These are phyloP conservation scores for Saccharomyces cerevisiae DNA, from an alignment of 805 yeast species.

Conservation along the genomic window DNA sequence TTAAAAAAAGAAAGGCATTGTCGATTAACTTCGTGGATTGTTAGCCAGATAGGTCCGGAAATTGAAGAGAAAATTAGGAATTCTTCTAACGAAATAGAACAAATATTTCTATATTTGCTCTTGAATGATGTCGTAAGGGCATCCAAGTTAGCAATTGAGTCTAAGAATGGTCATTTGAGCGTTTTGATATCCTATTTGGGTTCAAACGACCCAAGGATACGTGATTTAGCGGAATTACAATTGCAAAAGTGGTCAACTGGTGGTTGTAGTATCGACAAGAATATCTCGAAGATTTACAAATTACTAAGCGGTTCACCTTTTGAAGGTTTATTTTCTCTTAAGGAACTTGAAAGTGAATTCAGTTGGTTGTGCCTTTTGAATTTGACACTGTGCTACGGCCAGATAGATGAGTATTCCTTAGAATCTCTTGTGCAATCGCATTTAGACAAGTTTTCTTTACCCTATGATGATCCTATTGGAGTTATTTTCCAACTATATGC, in stretches of 20 bases:
- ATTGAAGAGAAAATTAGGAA: conserved; percentile 28
- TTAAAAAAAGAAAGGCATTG: conserved; percentile 35
- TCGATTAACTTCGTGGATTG: conserved; percentile 51
- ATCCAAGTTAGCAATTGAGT: conserved; percentile 46
- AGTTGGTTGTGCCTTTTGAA: conserved; percentile 63
- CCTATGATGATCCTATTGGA: conserved; percentile 5
- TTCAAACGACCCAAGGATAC: conserved; percentile 55
- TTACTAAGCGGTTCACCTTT: conserved; percentile 49
- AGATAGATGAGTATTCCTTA: conserved; percentile 32
- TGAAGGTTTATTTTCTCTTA: conserved; percentile 20
- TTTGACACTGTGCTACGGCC: conserved; percentile 56
- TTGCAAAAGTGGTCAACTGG: conserved; percentile 54
- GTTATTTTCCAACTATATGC: conserved; percentile 16
- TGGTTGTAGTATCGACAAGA: conserved; percentile 38
- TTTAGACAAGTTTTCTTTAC: conserved; percentile 9
- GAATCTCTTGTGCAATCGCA: conserved; percentile 27
- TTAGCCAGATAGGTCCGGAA: conserved; percentile 33
- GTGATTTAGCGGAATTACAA: conserved; percentile 50
- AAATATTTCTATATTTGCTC: conserved; percentile 42
- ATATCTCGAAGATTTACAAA: conserved; percentile 52
- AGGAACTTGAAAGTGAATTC: conserved; percentile 36
- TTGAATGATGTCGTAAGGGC: conserved; percentile 58
- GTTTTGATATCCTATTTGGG: conserved; percentile 61
- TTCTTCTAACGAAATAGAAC: conserved; percentile 38
- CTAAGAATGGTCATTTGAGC: conserved; percentile 63